Evolutionary conservation across 2,329 filamentous ascomycete species (phyloP).

Genomic region (Fusarium marasasianum): DNA sequence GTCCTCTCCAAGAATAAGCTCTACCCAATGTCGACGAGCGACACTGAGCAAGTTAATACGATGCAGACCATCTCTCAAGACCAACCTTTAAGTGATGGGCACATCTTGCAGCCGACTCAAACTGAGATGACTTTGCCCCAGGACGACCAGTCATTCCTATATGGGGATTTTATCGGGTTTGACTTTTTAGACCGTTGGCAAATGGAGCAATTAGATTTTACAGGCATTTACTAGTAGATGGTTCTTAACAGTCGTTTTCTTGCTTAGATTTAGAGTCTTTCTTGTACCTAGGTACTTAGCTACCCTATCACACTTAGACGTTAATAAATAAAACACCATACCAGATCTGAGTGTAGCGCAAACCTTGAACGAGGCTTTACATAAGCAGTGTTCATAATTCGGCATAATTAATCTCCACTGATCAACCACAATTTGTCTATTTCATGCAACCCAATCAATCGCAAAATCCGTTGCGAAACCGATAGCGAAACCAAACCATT

Average conservation of each 20-base stretch:
- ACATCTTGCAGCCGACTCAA: background rate
- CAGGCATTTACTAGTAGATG: background rate
- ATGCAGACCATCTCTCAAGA: background rate
- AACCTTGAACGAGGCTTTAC: background rate
- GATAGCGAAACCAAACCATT: background rate
- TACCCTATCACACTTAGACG: background rate
- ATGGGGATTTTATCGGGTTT: background rate
- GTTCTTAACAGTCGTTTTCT: background rate
- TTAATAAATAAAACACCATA: background rate
- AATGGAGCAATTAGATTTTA: conserved; percentile 20
- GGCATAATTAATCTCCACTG: background rate
- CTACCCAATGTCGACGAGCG: background rate
- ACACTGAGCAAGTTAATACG: fast-evolving
- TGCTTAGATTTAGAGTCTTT: background rate
- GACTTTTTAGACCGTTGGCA: conserved; percentile 19
- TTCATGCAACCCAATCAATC: background rate
- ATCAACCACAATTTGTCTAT: background rate
- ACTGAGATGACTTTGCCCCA: background rate
- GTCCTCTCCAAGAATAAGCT: conserved; percentile 12
- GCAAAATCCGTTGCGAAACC: background rate
- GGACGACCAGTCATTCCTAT: background rate
- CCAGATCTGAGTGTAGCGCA: background rate
- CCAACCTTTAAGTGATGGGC: fast-evolving
- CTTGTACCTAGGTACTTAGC: no score
- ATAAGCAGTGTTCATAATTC: background rate